These are phyloP conservation scores for Anthoceros angustus DNA, from an alignment of 225 moss, liverwort and hornwort species.

Conservation along the genomic window DNA sequence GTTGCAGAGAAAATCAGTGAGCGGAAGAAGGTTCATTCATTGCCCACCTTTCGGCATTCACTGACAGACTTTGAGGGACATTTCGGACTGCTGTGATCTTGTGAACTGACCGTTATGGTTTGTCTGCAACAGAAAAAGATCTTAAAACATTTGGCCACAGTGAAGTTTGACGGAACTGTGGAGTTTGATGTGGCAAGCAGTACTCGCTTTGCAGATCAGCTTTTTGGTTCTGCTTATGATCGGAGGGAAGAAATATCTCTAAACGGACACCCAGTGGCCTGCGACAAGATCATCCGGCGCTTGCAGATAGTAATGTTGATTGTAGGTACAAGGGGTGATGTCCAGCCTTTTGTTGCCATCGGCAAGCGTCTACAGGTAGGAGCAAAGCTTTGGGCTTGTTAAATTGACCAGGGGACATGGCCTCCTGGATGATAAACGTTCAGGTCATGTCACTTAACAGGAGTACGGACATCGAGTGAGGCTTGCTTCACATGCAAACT, in stretches of 20 bases:
- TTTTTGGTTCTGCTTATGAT: conserved; percentile 37
- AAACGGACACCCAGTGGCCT: conserved; percentile 14
- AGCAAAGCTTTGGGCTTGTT: not conserved
- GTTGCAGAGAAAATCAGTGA: conserved; percentile 17
- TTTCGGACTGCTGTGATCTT: not conserved
- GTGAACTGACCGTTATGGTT: not conserved
- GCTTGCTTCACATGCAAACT: conserved; percentile 78
- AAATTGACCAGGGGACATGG: not conserved
- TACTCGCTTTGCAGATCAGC: conserved; percentile 28
- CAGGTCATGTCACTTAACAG: conserved; percentile 18
- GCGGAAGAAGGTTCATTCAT: conserved; percentile 25
- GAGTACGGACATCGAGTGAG: conserved; percentile 94
- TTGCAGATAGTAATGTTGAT: conserved; percentile 90
- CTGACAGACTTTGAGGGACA: not conserved
- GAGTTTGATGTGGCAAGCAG: conserved; percentile 60
- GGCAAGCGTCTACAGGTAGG: conserved; percentile 83
- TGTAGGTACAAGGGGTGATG: conserved; percentile 91
- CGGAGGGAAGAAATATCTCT: not conserved
- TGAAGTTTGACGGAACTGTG: conserved; percentile 59
- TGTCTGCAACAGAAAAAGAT: conserved; percentile 44
- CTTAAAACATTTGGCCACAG: conserved; percentile 50
- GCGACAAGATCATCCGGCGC: conserved; percentile 53
- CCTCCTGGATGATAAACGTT: not conserved
- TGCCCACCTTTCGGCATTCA: not conserved
- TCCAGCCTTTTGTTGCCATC: conserved; percentile 93